Conservation (phyloP, 225 moss, liverwort and hornwort genomes). For the Bryum argenteum region DNA sequence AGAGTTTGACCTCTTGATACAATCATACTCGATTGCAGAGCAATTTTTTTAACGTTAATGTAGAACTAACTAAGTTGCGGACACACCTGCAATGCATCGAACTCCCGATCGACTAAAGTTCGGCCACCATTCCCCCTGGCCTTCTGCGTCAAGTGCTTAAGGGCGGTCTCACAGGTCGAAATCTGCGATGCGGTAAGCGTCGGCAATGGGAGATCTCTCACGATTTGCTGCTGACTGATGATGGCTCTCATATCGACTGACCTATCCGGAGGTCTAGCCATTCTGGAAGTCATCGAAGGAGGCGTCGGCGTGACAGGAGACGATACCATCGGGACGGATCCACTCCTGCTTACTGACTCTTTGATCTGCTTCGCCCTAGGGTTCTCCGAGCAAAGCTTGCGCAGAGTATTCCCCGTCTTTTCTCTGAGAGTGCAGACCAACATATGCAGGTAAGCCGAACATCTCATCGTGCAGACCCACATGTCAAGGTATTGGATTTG, state of each 20-base stretch:
- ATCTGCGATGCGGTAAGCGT: slow-evolving; percentile 43
- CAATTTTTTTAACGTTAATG: background rate
- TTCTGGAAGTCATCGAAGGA: slow-evolving; percentile 41
- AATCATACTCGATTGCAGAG: background rate
- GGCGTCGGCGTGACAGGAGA: slow-evolving; percentile 78
- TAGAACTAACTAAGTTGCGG: background rate
- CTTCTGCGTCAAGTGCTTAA: slow-evolving; percentile 53
- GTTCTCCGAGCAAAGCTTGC: slow-evolving; percentile 13
- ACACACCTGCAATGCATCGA: slow-evolving; percentile 57
- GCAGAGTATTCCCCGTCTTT: slow-evolving; percentile 37
- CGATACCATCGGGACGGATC: slow-evolving; percentile 43
- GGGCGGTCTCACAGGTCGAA: slow-evolving; percentile 45
- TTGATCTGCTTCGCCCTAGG: slow-evolving; percentile 3
- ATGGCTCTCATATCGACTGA: slow-evolving; percentile 58
- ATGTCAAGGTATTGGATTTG: too few species aligned
- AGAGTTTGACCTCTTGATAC: too few species aligned
- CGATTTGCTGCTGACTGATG: slow-evolving; percentile 47
- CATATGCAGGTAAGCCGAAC: too few species aligned
- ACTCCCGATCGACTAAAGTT: slow-evolving; percentile 52
- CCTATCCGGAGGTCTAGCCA: slow-evolving; percentile 29
- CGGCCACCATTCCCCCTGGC: slow-evolving; percentile 29
- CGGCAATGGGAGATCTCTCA: slow-evolving; percentile 36
- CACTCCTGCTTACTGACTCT: background rate
- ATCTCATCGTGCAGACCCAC: too few species aligned
- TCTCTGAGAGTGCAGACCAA: too few species aligned